Base-by-base conservation (phyloP, 192 early-diverging fungal species). In the Geranomyces michiganensis region DNA sequence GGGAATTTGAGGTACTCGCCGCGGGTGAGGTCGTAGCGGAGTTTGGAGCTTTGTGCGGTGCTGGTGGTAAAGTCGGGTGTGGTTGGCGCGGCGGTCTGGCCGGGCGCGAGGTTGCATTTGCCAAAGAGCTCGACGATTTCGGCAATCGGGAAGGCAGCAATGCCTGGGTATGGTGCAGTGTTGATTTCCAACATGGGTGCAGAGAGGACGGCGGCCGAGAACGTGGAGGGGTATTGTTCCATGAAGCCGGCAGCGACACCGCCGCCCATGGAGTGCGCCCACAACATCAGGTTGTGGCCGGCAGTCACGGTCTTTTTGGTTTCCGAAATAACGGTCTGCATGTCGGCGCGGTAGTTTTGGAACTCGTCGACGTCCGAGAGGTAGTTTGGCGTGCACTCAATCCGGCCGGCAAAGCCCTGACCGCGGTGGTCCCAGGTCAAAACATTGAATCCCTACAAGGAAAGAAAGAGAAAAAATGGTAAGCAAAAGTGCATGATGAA, bases 371-470 rank as follows among this genome's bases (percentile, higher is more conserved):
- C 64, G 64, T 65, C 43, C 41, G 64, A 49, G 22, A 7, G 26
- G 9, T 19, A 27, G 64, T 33, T 0, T 7, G 47, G 64, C 5
- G 17, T 29, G 64, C 64, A 65, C 30, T 27, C 47, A 43, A 65
- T 12, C 17, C 26, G 58, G 6, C 27, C 26, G 27, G 64, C 43
- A 41, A 65, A 30, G 21, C 64, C 64, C 46, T 65, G 64, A 3
- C 64, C 64, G 12, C 64, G 64, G 45, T 65, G 64, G 22, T 65
- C 64, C 7, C 7, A 65, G 64, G 43, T 65, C 21, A 65, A 30
- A 13, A 47, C 45, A 26, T 65, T 65, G 41, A 65, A 65, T 7
- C 64, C 64, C 61, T 62, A 27, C 30, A 24, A 21, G 3, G 19
- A 27, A 4, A 55, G 14, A 55, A 55, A 9, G 14, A 21, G 30